Conservation (phyloP, 2,329 filamentous ascomycete species). For the Aspergillus ibericus region DNA sequence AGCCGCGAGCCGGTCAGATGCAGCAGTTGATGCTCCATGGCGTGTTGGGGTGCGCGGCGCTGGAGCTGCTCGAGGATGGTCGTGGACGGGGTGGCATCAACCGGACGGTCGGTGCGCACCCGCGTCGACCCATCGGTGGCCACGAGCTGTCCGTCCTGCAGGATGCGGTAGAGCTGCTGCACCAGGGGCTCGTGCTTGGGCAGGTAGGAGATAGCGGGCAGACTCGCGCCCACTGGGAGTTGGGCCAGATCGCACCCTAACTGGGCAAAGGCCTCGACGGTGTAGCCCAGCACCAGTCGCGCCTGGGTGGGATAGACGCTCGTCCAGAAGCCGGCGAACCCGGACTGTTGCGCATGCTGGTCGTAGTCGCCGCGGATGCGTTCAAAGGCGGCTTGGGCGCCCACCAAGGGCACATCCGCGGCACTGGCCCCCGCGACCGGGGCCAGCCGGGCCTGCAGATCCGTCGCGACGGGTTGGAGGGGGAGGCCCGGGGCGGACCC, state of each 20-base stretch:
- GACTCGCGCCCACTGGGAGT: background rate
- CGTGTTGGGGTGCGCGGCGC: constrained; percentile 32
- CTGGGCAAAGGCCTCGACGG: constrained; percentile 2
- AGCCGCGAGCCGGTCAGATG: constrained; percentile 35
- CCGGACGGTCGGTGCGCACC: too few species aligned
- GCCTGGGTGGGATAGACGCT: background rate
- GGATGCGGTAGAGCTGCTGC: background rate
- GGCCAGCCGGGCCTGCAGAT: too few species aligned
- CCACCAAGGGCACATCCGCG: too few species aligned
- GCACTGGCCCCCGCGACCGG: too few species aligned
- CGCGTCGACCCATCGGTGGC: too few species aligned
- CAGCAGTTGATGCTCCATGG: constrained; percentile 34
- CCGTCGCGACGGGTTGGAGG: too few species aligned
- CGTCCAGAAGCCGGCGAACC: background rate
- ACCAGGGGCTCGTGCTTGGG: background rate
- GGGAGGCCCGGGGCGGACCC: too few species aligned
- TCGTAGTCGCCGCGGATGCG: background rate
- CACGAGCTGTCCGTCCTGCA: background rate
- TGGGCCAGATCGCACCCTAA: background rate
- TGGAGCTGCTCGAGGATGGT: constrained; percentile 18
- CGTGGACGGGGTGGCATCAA: background rate
- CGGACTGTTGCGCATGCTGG: background rate
- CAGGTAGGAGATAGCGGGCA: background rate
- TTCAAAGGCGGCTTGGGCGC: too few species aligned
- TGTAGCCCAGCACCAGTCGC: background rate